Evolutionary conservation across 169 alveolate genomes (phyloP).

Genomic region (Cystoisospora suis): DNA sequence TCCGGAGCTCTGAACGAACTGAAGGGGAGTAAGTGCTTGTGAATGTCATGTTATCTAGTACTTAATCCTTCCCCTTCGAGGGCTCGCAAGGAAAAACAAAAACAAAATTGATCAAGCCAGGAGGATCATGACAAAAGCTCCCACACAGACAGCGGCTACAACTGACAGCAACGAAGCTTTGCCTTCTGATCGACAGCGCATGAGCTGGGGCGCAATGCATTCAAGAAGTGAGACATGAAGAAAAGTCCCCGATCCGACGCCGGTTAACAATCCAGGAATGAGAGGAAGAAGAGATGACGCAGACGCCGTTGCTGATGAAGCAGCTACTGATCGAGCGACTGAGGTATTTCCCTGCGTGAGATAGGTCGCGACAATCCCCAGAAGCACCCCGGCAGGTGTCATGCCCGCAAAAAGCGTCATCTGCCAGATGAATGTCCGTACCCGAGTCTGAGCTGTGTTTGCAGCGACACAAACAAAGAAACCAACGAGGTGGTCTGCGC

Average conservation of each 20-base stretch:
- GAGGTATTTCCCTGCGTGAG: neutral
- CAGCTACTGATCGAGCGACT: neutral
- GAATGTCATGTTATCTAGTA: no score
- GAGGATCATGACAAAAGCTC: constrained; percentile 20
- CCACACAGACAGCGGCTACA: constrained; percentile 5
- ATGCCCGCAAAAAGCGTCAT: constrained; percentile 45
- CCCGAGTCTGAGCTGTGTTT: neutral
- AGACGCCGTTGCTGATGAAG: neutral
- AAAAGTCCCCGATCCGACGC: constrained; percentile 55
- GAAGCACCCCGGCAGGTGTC: constrained; percentile 45
- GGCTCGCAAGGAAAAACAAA: no score
- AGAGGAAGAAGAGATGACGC: neutral
- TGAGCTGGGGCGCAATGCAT: constrained; percentile 41
- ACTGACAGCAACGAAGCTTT: constrained; percentile 11
- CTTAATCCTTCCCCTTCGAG: no score
- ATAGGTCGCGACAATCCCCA: neutral
- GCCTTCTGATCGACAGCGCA: constrained; percentile 38
- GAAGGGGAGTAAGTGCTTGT: no score
- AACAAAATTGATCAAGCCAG: constrained; percentile 1
- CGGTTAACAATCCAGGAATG: constrained; percentile 37
- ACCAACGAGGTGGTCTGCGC: no score
- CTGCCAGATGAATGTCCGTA: constrained; percentile 27
- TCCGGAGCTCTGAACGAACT: no score
- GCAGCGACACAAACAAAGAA: neutral
- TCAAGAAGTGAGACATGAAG: constrained; percentile 55